These are phyloP conservation scores for Diddensiella caesifluorescens DNA, from an alignment of 805 yeast species.

Conservation along the genomic window DNA sequence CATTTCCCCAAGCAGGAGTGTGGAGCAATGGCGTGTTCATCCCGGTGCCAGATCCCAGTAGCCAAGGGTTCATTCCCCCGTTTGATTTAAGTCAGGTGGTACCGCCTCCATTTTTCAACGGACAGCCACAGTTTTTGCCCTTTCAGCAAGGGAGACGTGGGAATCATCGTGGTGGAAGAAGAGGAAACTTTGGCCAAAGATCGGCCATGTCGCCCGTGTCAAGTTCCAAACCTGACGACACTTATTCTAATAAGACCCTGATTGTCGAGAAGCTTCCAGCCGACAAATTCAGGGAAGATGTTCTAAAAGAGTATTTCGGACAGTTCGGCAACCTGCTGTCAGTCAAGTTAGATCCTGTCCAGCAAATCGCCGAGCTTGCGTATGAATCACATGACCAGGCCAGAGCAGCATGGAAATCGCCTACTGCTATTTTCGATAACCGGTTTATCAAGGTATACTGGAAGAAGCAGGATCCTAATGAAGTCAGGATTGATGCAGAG, in stretches of 20 bases:
- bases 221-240: constrained; percentile 23
- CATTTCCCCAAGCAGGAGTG: constrained; percentile 4
- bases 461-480: constrained; percentile 23
- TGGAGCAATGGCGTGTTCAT: constrained; percentile 13
- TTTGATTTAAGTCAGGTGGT: constrained; percentile 2
- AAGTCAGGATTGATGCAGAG: constrained; percentile 35
- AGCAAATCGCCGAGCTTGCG: constrained; percentile 37
- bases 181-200: constrained; percentile 4
- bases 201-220: constrained; percentile 14
- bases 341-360: constrained; percentile 29
- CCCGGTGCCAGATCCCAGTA: constrained; percentile 19
- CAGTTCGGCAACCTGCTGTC: constrained; percentile 37
- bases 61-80: constrained; percentile 23
- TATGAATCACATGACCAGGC: constrained; percentile 37
- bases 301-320: constrained; percentile 35
- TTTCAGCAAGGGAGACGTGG: constrained; percentile 16
- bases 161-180: constrained; percentile 8
- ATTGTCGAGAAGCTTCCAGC: constrained; percentile 42
- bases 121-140: constrained; percentile 1
- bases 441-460: constrained; percentile 46
- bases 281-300: constrained; percentile 36
- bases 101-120: neutral
- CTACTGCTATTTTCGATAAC: constrained; percentile 43
- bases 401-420: constrained; percentile 39
- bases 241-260: constrained; percentile 30